Conservation (phyloP, 73 alveolate genomes). For the Urostyla sp. region DNA sequence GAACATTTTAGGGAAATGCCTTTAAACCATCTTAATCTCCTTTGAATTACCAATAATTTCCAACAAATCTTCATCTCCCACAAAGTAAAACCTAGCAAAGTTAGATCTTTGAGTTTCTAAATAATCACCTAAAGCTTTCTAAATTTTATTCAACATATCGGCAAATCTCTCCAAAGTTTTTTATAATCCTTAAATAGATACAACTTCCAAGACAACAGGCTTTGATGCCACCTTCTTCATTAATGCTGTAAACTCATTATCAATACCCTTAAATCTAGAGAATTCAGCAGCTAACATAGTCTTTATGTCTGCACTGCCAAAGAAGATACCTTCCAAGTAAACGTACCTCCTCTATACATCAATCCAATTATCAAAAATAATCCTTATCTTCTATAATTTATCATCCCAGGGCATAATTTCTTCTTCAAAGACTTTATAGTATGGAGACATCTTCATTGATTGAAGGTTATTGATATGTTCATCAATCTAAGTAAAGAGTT, state of each 20-base stretch:
- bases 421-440: constrained; percentile 95
- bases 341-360: constrained; percentile 99
- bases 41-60: constrained; percentile 99
- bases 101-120: constrained; percentile 99
- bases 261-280: constrained; percentile 97
- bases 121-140: constrained; percentile 97
- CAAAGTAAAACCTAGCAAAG: constrained; percentile 99
- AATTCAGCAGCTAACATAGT: constrained; percentile 98
- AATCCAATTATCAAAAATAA: constrained; percentile 99
- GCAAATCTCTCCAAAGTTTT: constrained; percentile 96
- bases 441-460: constrained; percentile 99
- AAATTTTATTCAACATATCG: constrained; percentile 89
- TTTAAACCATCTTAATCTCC: constrained; percentile 96
- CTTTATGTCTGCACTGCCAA: constrained; percentile 99
- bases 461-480: constrained; percentile 97
- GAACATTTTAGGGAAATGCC: constrained; percentile 99
- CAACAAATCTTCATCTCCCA: constrained; percentile 97
- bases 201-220: constrained; percentile 94
- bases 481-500: constrained; percentile 96
- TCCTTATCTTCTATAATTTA: constrained; percentile 94
- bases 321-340: constrained; percentile 99
- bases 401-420: constrained; percentile 99
- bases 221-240: constrained; percentile 99
- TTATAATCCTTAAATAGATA: constrained; percentile 93
- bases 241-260: constrained; percentile 93